These are phyloP conservation scores for Eragrostis tef DNA, from an alignment of 202 grass and related monocot species.

Conservation along the genomic window DNA sequence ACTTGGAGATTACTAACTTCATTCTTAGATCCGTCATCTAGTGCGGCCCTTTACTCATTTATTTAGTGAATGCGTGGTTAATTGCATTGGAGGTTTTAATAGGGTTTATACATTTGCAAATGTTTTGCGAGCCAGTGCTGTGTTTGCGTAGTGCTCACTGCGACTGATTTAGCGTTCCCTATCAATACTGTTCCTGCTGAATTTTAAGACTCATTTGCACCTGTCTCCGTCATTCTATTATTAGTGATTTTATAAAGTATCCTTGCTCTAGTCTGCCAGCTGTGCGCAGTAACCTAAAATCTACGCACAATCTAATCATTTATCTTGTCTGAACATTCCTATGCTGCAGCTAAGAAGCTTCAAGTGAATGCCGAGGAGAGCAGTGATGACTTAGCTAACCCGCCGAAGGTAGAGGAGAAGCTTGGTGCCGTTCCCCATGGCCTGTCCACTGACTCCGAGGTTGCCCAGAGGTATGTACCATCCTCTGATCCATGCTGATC, in stretches of 20 bases:
- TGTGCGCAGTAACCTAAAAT: neutral
- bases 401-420: constrained; percentile 92
- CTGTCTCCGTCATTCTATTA: neutral
- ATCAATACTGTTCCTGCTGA: neutral
- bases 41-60: neutral
- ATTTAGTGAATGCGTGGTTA: neutral
- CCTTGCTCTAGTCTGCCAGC: too few relatives aligned
- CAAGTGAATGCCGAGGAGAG: constrained; percentile 91
- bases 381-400: constrained; percentile 68
- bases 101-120: constrained; percentile 33
- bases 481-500: neutral
- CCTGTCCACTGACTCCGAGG: constrained; percentile 87
- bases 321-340: neutral
- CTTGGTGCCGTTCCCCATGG: constrained; percentile 79
- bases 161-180: neutral
- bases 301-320: neutral
- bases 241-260: too few relatives aligned
- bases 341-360: constrained; percentile 65
- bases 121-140: neutral
- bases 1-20: neutral
- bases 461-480: constrained; percentile 61
- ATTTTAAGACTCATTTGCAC: neutral
- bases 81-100: constrained; percentile 26
- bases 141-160: neutral
- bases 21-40: constrained; percentile 27